phyloP scores from a whole-genome alignment of 2,329 filamentous ascomycete species.

The Arthrobotrys musiformis region DNA sequence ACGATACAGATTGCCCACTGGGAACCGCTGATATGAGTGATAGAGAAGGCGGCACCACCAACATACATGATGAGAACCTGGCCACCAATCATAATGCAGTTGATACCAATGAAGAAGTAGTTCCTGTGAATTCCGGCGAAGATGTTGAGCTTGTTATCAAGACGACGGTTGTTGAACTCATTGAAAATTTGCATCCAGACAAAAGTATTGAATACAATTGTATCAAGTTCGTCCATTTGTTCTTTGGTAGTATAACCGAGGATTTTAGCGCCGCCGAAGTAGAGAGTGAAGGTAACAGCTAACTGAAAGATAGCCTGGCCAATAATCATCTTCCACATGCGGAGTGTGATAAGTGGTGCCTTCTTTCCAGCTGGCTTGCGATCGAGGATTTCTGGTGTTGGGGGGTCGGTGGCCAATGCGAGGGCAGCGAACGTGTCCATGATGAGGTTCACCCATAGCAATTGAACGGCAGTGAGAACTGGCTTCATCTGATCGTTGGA shows the following conservation, averaged over 20 bases:
- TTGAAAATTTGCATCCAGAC: constrained; percentile 99
- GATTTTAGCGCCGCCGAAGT: constrained; percentile 75
- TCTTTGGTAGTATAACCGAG: constrained; percentile 69
- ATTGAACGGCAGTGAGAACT: constrained; percentile 86
- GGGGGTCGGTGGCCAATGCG: constrained; percentile 89
- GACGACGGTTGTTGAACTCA: constrained; percentile 88
- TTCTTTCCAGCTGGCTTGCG: constrained; percentile 81
- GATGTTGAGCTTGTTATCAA: constrained; percentile 96
- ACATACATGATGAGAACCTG: constrained; percentile 91
- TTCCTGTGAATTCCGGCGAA: constrained; percentile 88
- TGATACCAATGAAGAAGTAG: constrained; percentile 88
- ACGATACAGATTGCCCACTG: constrained; percentile 91
- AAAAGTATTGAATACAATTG: constrained; percentile 96
- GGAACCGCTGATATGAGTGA: constrained; percentile 73
- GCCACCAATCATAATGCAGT: constrained; percentile 84
- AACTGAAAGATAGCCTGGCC: constrained; percentile 92
- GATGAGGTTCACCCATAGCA: constrained; percentile 96
- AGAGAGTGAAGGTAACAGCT: constrained; percentile 79
- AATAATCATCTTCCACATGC: constrained; percentile 99
- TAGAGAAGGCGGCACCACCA: constrained; percentile 82
- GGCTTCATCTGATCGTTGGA: constrained; percentile 75
- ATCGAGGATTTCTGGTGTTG: constrained; percentile 80
- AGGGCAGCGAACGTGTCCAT: constrained; percentile 96
- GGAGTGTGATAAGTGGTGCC: constrained; percentile 80
- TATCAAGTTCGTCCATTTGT: constrained; percentile 71